phyloP scores from a whole-genome alignment of 2,329 filamentous ascomycete species.

The Fusarium annulatum region DNA sequence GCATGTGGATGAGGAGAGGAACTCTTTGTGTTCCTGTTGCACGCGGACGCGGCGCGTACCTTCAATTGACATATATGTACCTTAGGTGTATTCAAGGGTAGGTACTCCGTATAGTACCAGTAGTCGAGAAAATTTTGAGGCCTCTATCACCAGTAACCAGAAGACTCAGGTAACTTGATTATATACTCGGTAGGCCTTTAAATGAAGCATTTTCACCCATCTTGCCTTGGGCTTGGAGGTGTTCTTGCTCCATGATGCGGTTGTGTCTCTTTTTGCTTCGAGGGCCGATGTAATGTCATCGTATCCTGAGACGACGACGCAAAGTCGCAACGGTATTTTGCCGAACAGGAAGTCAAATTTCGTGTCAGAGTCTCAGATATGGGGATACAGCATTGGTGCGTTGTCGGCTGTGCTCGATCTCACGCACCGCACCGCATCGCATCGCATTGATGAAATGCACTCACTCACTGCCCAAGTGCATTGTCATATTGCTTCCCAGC shows the following conservation, averaged over 20 bases:
- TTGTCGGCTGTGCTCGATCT: slow-evolving; percentile 33
- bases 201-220: background rate
- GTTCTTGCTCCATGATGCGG: background rate
- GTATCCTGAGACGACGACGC: slow-evolving; percentile 1
- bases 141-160: background rate
- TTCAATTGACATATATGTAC: slow-evolving; percentile 21
- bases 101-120: background rate
- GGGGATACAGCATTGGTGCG: slow-evolving; percentile 17
- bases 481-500: slow-evolving; percentile 22
- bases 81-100: background rate
- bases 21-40: slow-evolving; percentile 16
- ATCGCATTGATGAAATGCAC: slow-evolving; percentile 13
- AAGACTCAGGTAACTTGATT: background rate
- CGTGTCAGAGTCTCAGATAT: slow-evolving; percentile 7
- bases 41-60: slow-evolving; percentile 35
- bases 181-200: background rate
- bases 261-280: background rate
- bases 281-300: slow-evolving; percentile 9
- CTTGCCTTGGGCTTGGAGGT: background rate
- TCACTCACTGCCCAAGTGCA: slow-evolving; percentile 1
- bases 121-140: background rate
- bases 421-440: slow-evolving; percentile 23
- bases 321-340: background rate
- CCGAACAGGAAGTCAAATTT: background rate
- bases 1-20: slow-evolving; percentile 9